Base-by-base conservation (phyloP, 108 stramenopile genomes). In the Hondaea fermentalgiana region DNA sequence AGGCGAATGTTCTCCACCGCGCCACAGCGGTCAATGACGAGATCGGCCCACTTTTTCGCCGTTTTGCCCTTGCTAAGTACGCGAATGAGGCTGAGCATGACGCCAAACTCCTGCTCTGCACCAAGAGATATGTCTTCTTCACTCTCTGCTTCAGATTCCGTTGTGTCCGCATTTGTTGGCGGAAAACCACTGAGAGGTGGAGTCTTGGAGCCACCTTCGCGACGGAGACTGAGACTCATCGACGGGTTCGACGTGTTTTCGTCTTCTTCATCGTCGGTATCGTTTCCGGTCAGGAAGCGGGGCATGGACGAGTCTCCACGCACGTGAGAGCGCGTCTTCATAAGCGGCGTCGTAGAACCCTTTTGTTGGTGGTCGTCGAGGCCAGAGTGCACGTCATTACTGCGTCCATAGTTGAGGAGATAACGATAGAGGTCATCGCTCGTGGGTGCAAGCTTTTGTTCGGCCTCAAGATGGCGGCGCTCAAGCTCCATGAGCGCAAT, bases 1-100 rank as follows among this genome's bases (percentile, higher is more conserved):
- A 12, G 76, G 49, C 76, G 45, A 83, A 83, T 83, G 76, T 83
- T 83, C 51, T 83, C 76, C 45, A 83, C 76, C 43, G 76, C 76
- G 28, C 76, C 76, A 3, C 76, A 83, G 49, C 51, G 76, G 23
- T 83, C 76, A 23, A 83, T 83, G 19, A 83, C 76, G 49, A 83
- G 76, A 35, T 83, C 76, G 6, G 76, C 76, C 76, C 76, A 83
- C 76, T 83, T 83, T 23, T 83, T 83, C 49, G 76, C 76, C 3
- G 76, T 83, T 17, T 53, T 83, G 23, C 76, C 76, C 23, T 28
- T 47, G 51, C 76, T 83, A 0, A 83, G 51, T 17, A 83, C 76
- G n/a, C 76, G 45, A 53, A 83, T 53, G 19, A 83, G 28, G 51
- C 76, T 83, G 25, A 83, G 76, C 25, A 83, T 83, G 51, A 83